Percentiles rank a stretch among this genome's conserved stretches.
These are phyloP conservation scores for Torulaspora microellipsoides DNA, from an alignment of 805 yeast genomes.

Conservation along the genomic window DNA sequence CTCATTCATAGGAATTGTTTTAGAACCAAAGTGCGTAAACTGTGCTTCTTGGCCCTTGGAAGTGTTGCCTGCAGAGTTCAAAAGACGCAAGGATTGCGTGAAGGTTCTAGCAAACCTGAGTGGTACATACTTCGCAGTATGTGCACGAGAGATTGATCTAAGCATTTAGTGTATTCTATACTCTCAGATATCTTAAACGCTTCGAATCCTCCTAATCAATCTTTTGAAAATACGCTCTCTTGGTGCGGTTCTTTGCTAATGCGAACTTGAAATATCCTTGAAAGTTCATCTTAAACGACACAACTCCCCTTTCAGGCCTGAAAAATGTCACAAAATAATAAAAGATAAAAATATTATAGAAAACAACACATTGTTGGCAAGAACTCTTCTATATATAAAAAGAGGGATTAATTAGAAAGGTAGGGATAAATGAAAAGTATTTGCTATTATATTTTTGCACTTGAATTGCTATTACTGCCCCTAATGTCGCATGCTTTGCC, in stretches of 20 bases:
- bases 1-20: conserved; percentile 70
- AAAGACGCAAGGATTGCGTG: conserved; percentile 3
- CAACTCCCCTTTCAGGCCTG: neutral
- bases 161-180: neutral
- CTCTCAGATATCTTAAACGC: too few species aligned
- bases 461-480: neutral
- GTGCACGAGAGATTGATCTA: neutral
- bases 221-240: too few species aligned
- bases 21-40: conserved; percentile 93
- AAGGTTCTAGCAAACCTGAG: conserved; percentile 3
- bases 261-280: too few species aligned
- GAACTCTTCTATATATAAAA: too few species aligned
- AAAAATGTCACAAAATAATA: conserved; percentile 2
- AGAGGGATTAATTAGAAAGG: too few species aligned
- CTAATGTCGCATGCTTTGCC: neutral
- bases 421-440: neutral
- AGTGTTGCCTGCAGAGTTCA: neutral
- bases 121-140: conserved; percentile 1
- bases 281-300: too few species aligned
- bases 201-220: too few species aligned
- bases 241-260: too few species aligned
- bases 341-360: neutral
- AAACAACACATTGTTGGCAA: too few species aligned
- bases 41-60: conserved; percentile 13
- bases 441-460: neutral